A percentile compares a stretch with the other conserved stretches of the same genome.
Conservation (phyloP, 805 yeast genomes). For the Wickerhamomyces bisporus region DNA sequence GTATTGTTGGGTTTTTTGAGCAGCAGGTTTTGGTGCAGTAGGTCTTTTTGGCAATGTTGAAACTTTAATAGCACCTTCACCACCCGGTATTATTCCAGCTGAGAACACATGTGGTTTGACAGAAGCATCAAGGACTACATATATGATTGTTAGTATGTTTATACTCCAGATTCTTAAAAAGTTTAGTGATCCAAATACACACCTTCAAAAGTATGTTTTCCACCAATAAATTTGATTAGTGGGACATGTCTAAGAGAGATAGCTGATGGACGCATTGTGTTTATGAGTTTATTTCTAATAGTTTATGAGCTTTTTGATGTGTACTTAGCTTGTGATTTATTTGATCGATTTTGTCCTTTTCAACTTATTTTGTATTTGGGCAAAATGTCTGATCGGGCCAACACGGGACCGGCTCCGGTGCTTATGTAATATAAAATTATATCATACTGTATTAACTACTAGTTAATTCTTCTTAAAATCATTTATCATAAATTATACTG, state of each 20-base stretch:
- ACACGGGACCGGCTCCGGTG: background rate
- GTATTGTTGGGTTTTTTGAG: conserved; percentile 13
- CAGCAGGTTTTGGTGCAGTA: conserved; percentile 14
- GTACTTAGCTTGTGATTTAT: no score
- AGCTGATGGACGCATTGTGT: conserved; percentile 29
- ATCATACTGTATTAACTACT: no score
- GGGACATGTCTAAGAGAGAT: conserved; percentile 37
- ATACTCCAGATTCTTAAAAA: conserved; percentile 25
- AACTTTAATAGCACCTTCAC: conserved; percentile 21
- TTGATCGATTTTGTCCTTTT: no score
- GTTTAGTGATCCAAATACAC: conserved; percentile 26
- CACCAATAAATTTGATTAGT: conserved; percentile 82
- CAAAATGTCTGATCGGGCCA: background rate
- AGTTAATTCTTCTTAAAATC: no score
- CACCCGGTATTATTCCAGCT: conserved; percentile 37
- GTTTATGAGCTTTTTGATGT: no score
- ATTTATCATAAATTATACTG: no score
- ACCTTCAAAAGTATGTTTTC: conserved; percentile 55
- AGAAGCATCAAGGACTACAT: conserved; percentile 34
- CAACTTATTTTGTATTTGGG: no score
- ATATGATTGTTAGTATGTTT: conserved; percentile 35
- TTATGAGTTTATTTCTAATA: background rate
- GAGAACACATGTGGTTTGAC: conserved; percentile 38
- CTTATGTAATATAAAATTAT: no score
- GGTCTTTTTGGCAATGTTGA: conserved; percentile 18